Evolutionary conservation across 164 flowering plant species (phyloP), one percentile per base, ranked within the genome.

Genomic region (Magnolia changhungtana): DNA sequence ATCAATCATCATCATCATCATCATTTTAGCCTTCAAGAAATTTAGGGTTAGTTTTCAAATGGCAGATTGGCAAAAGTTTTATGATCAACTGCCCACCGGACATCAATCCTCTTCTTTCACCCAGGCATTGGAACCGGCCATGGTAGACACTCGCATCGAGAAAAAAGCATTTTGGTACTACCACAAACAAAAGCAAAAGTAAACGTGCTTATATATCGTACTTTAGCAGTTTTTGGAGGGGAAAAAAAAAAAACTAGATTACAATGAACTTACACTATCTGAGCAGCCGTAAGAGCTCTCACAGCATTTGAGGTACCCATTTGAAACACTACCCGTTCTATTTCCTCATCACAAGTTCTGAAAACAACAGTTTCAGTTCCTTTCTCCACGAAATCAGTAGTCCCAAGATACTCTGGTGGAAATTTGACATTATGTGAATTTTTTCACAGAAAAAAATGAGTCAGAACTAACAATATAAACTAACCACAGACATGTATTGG

Each of bases 281-380:
- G 88, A 74, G 98, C 94, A 86, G 97, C 94, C 64, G 75, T 72
- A 63, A 95, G 89, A 72, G 98, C 98, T 80, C 99, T 91, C 75
- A 87, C 88, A 80, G 99, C 94, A 90, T 93, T 90, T 72, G 99
- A 90, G 69, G 99, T 92, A 45, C 99, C 99, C 85, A 95, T 83
- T 81, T 95, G 98, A 80, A 95, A 92, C 8, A 93, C 99, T 9
- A 95, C 97, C 5, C 82, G 86, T 49, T 81, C 75, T 73, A 85
- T 83, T 83, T 95, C 99, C 77, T 86, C 83, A 3, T 82, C 50
- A 76, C 99, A 95, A 64, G 99, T 95, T 82, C 98, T 87, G 75
- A 95, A 95, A 75, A 88, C 97, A 76, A 93, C 94, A 85, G 50
- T 83, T 7, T 81, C 82, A 14, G 97, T 89, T 76, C 92, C 94